Percentiles rank a stretch among this genome's conserved stretches.
Evolutionary conservation across 2,329 filamentous ascomycete species (phyloP).

Genomic region (Diaporthe sp.): DNA sequence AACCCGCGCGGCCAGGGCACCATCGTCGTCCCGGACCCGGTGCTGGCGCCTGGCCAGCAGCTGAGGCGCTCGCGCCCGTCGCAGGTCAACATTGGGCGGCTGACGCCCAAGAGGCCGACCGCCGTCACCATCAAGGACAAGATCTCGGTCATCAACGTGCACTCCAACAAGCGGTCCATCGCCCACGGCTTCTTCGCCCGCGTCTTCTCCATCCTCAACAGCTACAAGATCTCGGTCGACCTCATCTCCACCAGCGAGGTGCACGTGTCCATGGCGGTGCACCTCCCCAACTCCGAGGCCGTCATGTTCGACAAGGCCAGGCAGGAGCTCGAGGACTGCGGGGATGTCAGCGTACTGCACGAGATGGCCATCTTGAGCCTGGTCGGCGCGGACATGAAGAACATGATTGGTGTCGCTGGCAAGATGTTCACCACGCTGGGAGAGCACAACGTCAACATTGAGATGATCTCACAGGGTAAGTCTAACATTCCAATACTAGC

Average conservation of each 20-base stretch:
- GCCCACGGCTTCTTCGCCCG: slow-evolving; percentile 96
- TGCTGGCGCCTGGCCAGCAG: slow-evolving; percentile 67
- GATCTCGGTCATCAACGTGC: slow-evolving; percentile 97
- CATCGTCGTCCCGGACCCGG: slow-evolving; percentile 82
- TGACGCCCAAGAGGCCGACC: slow-evolving; percentile 80
- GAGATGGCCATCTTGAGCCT: slow-evolving; percentile 97
- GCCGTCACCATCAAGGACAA: slow-evolving; percentile 98
- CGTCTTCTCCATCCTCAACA: slow-evolving; percentile 92
- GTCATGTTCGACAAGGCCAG: slow-evolving; percentile 76
- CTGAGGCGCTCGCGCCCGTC: slow-evolving; percentile 65
- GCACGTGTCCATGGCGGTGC: slow-evolving; percentile 96
- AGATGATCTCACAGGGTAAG: slow-evolving; percentile 99
- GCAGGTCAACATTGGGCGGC: slow-evolving; percentile 53
- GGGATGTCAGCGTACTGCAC: slow-evolving; percentile 89
- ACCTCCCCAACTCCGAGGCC: slow-evolving; percentile 77
- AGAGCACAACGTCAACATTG: slow-evolving; percentile 94
- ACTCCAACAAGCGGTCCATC: slow-evolving; percentile 96
- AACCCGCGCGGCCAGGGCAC: slow-evolving; percentile 85
- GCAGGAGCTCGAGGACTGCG: slow-evolving; percentile 81
- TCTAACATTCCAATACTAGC: slow-evolving; percentile 22
- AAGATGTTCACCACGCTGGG: slow-evolving; percentile 96
- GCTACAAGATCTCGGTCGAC: slow-evolving; percentile 89
- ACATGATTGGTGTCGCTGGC: slow-evolving; percentile 94
- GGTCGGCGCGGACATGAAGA: slow-evolving; percentile 96
- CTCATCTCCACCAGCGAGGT: slow-evolving; percentile 97